Evolutionary conservation across 108 stramenopile genomes (phyloP).

Genomic region (Epithemia pelagica): DNA sequence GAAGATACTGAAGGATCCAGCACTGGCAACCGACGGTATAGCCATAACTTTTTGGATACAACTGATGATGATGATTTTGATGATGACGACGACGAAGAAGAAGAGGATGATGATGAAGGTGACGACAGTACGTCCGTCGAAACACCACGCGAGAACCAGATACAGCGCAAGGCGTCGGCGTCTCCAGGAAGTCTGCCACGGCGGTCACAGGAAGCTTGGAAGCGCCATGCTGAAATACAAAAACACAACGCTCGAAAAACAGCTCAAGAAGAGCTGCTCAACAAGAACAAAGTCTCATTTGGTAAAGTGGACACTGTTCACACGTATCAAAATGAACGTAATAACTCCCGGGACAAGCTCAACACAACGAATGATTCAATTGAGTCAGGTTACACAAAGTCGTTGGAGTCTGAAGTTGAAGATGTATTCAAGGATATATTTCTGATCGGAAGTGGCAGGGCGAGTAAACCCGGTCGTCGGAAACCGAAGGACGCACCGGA

Average conservation of each 20-base stretch:
- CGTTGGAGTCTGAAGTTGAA: slow-evolving; percentile 46
- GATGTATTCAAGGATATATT: slow-evolving; percentile 55
- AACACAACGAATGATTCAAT: not conserved
- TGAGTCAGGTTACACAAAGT: slow-evolving; percentile 27
- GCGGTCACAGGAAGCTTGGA: slow-evolving; percentile 4
- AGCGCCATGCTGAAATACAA: not conserved
- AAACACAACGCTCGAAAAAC: not conserved
- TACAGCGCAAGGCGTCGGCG: not conserved
- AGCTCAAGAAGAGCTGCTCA: not conserved
- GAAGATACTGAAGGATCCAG: not conserved
- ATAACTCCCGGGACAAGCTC: not conserved
- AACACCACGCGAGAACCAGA: not conserved
- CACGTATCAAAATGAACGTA: not conserved
- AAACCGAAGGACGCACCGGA: slow-evolving; percentile 15
- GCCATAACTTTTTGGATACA: not conserved
- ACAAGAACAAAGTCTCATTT: slow-evolving; percentile 1
- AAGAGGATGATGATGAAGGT: not conserved
- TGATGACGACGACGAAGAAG: not conserved
- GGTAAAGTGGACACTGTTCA: slow-evolving; percentile 3
- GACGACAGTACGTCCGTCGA: not conserved
- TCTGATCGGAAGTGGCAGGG: slow-evolving; percentile 32
- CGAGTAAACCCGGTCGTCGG: slow-evolving; percentile 32
- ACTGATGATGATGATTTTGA: not conserved
- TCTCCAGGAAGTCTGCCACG: not conserved
- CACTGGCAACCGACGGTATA: not conserved